These are phyloP conservation scores for Diaporthe sp. DNA, from an alignment of 2,329 filamentous ascomycete genomes.

Conservation along the genomic window DNA sequence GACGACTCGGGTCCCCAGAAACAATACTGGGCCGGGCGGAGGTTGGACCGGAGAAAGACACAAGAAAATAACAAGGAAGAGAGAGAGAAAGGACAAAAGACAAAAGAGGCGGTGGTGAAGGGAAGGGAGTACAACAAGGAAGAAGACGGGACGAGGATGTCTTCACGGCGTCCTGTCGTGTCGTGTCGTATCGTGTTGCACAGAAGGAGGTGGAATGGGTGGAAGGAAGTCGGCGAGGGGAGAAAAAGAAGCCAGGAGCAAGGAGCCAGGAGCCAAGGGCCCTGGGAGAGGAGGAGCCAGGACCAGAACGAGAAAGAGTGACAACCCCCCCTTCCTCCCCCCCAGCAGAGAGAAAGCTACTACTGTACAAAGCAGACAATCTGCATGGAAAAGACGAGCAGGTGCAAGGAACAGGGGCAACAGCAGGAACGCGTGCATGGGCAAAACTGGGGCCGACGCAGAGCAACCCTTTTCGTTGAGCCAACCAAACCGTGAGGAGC, in stretches of 20 bases:
- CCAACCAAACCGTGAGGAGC: conserved; percentile 21
- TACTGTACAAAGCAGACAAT: conserved; percentile 15
- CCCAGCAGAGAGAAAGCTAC: neutral
- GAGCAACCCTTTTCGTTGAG: conserved; percentile 27
- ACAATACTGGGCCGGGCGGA: conserved; percentile 16
- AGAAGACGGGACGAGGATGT: conserved; percentile 29
- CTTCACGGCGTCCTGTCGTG: conserved; percentile 24
- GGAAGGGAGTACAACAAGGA: conserved; percentile 33
- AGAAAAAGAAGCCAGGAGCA: conserved; percentile 17
- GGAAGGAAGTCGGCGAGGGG: conserved; percentile 26
- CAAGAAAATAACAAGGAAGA: conserved; percentile 13
- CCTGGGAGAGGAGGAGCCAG: neutral
- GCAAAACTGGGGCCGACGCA: conserved; percentile 22
- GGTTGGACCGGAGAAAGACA: conserved; percentile 28
- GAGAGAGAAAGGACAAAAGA: conserved; percentile 30
- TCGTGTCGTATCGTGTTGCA: conserved; percentile 22
- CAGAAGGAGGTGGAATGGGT: conserved; percentile 16
- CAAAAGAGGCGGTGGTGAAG: conserved; percentile 29
- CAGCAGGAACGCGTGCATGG: conserved; percentile 31
- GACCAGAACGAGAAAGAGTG: conserved; percentile 12
- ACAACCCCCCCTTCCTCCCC: neutral
- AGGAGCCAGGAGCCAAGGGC: neutral
- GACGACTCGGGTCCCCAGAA: conserved; percentile 27
- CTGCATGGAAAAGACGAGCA: conserved; percentile 26
- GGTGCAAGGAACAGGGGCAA: conserved; percentile 30